phyloP scores from a whole-genome alignment of 225 moss, liverwort and hornwort genomes.

The Antitrichia curtipendula region DNA sequence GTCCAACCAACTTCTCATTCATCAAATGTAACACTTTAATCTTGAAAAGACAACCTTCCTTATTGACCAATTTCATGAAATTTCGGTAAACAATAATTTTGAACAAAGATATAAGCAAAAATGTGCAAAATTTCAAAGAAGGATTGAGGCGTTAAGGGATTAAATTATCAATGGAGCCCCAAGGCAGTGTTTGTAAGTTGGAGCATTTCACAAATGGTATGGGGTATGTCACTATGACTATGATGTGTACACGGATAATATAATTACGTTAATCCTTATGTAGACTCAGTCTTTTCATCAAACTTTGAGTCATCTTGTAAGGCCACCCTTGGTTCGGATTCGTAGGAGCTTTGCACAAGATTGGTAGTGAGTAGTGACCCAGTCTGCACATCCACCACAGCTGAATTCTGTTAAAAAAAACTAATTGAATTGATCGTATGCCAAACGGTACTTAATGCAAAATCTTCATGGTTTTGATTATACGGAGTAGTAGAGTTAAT shows the following conservation, averaged over 20 bases:
- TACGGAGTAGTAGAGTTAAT: too few species aligned
- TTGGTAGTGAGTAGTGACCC: conserved; percentile 3
- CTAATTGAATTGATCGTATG: neutral
- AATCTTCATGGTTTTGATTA: neutral
- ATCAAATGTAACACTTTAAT: too few species aligned
- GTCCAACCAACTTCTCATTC: too few species aligned
- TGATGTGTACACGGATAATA: neutral
- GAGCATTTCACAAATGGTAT: neutral
- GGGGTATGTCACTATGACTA: neutral
- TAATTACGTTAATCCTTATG: neutral
- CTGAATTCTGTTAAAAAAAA: neutral
- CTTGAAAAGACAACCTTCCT: too few species aligned
- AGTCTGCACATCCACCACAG: neutral
- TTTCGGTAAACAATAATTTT: too few species aligned
- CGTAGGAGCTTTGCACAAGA: neutral
- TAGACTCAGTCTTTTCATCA: neutral
- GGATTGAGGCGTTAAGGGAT: too few species aligned
- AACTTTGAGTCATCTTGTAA: neutral
- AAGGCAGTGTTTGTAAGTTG: neutral
- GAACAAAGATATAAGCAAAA: too few species aligned
- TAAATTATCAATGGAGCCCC: neutral
- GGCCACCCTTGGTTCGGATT: neutral
- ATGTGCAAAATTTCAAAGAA: too few species aligned
- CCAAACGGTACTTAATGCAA: neutral
- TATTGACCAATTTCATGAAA: too few species aligned